Evolutionary conservation across 345 rosid species (phyloP), one percentile per base, ranked within the genome.

Genomic region (Odontarrhena argentea): DNA sequence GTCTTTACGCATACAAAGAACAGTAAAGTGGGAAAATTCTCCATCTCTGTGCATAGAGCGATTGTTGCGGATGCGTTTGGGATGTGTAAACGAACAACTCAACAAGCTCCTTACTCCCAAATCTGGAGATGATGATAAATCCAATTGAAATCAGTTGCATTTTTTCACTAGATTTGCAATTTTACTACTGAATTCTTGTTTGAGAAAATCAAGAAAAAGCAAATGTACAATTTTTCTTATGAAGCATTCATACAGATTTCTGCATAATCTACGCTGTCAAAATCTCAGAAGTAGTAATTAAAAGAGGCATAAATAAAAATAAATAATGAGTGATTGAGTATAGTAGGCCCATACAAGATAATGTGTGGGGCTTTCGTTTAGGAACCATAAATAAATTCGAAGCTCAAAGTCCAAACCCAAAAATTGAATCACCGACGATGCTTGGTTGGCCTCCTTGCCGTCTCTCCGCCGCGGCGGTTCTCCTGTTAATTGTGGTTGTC

Each of bases 61-160:
- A 94, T 78, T 94, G 99, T 30, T 94, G 99, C 47, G 97, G 97
- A 55, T 93, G 97, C 83, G 97, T 93, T 9, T 88, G 99, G 99
- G 97, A 93, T 77, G 83, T 93, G 41, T 88, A 93, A 70, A 86
- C 58, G 96, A 93, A 2, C 88, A 94, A 63, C 88, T 88, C 32
- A 57, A 93, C 44, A 80, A 81, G 73, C 83, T 82, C 25, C 71
- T 50, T 51, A 42, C 63, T n/a, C 32, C 74, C 6, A 68, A 66
- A 56, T 48, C 80, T 8, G 25, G 32, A 55, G 55, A 55, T 13
- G 51, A 70, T 55, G 52, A 70, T 51, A 69, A 51, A 13, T 65
- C 83, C 9, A 40, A 38, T 54, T 53, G 52, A 67, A 18, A 6
- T 47, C 36, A 52, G 1, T 61, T 9, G 42, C 67, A 5, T 51